Percentiles rank a stretch among this genome's conserved stretches.
phyloP scores from a whole-genome alignment of 345 rosid species.

The Aquilaria malaccensis region DNA sequence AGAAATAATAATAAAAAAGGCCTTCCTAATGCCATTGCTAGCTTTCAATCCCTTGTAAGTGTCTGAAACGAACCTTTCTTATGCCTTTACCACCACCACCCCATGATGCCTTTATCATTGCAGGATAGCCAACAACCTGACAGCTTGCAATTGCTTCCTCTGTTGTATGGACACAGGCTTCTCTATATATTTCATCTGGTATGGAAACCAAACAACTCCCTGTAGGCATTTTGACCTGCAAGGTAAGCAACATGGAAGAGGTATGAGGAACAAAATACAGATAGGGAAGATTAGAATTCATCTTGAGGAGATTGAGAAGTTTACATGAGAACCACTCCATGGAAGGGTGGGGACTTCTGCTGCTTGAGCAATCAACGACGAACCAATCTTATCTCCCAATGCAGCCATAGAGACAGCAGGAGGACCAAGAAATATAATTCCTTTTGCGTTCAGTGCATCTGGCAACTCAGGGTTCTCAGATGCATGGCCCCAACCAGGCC shows the following conservation, averaged over 20 bases:
- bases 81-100: conserved; percentile 99
- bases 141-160: conserved; percentile 98
- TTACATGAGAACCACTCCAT: conserved; percentile 99
- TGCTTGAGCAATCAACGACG: conserved; percentile 99
- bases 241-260: conserved; percentile 14
- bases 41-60: background rate
- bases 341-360: conserved; percentile 99
- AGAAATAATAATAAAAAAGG: no score
- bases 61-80: conserved; percentile 67
- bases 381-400: conserved; percentile 97
- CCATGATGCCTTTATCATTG: conserved; percentile 99
- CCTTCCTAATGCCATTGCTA: no score
- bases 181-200: conserved; percentile 80
- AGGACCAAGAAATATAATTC: conserved; percentile 93
- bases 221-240: conserved; percentile 78
- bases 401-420: conserved; percentile 91
- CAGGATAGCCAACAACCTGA: conserved; percentile 98
- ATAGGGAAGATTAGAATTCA: background rate
- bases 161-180: conserved; percentile 95
- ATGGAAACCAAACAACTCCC: conserved; percentile 72
- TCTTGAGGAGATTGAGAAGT: conserved; percentile 6
- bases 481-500: conserved; percentile 99
- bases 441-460: conserved; percentile 77
- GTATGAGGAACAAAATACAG: conserved; percentile 12
- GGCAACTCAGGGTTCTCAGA: conserved; percentile 98